Percentiles rank a stretch among this genome's conserved stretches.
phyloP scores from a whole-genome alignment of 2,329 filamentous ascomycete species.

The Neopestalotiopsis sp. region DNA sequence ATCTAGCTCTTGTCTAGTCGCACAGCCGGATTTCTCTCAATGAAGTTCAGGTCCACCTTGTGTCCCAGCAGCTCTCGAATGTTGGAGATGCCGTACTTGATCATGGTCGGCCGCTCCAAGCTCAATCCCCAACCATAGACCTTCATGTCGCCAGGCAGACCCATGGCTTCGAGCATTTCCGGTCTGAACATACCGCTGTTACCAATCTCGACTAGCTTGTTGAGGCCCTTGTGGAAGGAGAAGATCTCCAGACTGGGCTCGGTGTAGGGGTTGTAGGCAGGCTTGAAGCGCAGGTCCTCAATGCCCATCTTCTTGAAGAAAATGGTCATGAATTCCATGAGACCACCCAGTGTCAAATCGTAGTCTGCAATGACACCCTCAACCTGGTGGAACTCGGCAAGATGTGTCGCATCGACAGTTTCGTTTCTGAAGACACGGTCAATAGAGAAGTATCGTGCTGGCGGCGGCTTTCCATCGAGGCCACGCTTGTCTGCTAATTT shows the following conservation, averaged over 20 bases:
- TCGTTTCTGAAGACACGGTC: conserved; percentile 97
- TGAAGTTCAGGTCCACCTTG: conserved; percentile 93
- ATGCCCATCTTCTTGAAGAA: conserved; percentile 99
- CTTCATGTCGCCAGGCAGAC: conserved; percentile 85
- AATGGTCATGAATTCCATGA: conserved; percentile 91
- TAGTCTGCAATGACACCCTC: conserved; percentile 95
- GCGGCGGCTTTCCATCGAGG: conserved; percentile 67
- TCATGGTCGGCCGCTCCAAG: conserved; percentile 96
- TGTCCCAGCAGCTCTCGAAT: conserved; percentile 92
- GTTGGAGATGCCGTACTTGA: conserved; percentile 89
- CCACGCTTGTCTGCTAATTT: conserved; percentile 84
- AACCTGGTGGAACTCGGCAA: conserved; percentile 98
- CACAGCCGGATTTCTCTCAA: conserved; percentile 89
- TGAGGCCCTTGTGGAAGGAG: conserved; percentile 86
- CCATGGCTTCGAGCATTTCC: conserved; percentile 96
- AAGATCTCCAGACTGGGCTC: conserved; percentile 99
- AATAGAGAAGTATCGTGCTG: conserved; percentile 96
- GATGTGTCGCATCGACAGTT: conserved; percentile 93
- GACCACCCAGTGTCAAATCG: conserved; percentile 85
- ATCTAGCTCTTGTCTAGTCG: conserved; percentile 81
- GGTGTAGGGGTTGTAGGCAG: conserved; percentile 92
- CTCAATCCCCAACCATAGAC: conserved; percentile 95
- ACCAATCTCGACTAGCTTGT: conserved; percentile 95
- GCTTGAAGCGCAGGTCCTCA: conserved; percentile 89
- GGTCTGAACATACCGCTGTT: conserved; percentile 99